A percentile compares a stretch with the other conserved stretches of the same genome.
phyloP scores from a whole-genome alignment of 345 rosid genomes.

The Linum usitatissimum region DNA sequence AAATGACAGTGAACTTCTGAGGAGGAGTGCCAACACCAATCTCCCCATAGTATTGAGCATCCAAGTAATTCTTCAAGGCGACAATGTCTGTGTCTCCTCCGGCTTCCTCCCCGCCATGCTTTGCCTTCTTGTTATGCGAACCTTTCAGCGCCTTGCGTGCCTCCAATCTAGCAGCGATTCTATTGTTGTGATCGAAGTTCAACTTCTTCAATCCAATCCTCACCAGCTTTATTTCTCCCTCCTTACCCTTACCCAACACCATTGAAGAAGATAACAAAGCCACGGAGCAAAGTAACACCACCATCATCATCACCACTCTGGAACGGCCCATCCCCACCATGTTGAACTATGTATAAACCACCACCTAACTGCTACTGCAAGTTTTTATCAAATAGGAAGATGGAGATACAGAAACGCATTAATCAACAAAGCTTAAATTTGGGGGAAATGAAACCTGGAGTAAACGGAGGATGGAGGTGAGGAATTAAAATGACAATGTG shows the following conservation, averaged over 20 bases:
- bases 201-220: slow-evolving; percentile 25
- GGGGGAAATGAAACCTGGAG: not conserved
- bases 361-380: not conserved
- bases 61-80: slow-evolving; percentile 24
- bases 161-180: slow-evolving; percentile 16
- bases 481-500: no score
- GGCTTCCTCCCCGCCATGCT: slow-evolving; percentile 10
- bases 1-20: slow-evolving; percentile 27
- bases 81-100: slow-evolving; percentile 22
- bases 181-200: slow-evolving; percentile 11
- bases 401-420: no score
- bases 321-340: not conserved
- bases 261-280: not conserved
- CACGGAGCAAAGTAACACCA: not conserved
- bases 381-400: no score
- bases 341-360: not conserved
- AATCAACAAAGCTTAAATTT: no score
- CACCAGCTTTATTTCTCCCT: slow-evolving; percentile 6
- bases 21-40: slow-evolving; percentile 29
- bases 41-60: slow-evolving; percentile 29
- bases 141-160: slow-evolving; percentile 6
- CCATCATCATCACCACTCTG: not conserved
- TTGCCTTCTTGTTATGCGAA: slow-evolving; percentile 8
- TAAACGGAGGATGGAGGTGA: no score
- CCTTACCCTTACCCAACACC: not conserved